Percentiles rank a stretch among this genome's conserved stretches.
These are phyloP conservation scores for Blastobotrys chiropterorum DNA, from an alignment of 805 yeast genomes.

Conservation along the genomic window DNA sequence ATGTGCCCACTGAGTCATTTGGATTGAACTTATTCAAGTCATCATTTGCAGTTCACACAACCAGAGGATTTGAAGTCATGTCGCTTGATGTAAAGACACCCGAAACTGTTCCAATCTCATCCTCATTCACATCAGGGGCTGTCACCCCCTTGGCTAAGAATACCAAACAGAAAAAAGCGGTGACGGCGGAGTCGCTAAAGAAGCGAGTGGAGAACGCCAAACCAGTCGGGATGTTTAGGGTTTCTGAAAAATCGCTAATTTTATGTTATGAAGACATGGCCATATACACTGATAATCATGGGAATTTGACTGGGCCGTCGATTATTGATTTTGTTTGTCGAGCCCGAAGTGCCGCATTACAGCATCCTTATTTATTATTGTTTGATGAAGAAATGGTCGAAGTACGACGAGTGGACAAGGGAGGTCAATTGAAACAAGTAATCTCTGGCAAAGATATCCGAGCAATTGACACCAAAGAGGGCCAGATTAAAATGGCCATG, in stretches of 20 bases:
- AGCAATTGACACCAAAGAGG: slow-evolving; percentile 36
- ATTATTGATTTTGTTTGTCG: slow-evolving; percentile 37
- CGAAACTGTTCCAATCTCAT: slow-evolving; percentile 47
- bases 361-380: slow-evolving; percentile 44
- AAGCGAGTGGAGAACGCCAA: slow-evolving; percentile 35
- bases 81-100: slow-evolving; percentile 53
- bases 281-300: slow-evolving; percentile 52
- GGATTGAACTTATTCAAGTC: slow-evolving; percentile 60
- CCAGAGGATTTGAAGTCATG: slow-evolving; percentile 60
- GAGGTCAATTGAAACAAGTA: slow-evolving; percentile 47
- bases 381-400: slow-evolving; percentile 65
- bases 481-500: slow-evolving; percentile 39
- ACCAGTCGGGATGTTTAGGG: slow-evolving; percentile 60
- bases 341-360: slow-evolving; percentile 34
- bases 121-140: slow-evolving; percentile 12
- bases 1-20: slow-evolving; percentile 49
- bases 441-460: slow-evolving; percentile 63
- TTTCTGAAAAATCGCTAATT: slow-evolving; percentile 47
- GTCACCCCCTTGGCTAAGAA: slow-evolving; percentile 18
- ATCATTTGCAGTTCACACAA: slow-evolving; percentile 60
- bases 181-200: slow-evolving; percentile 24
- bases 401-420: slow-evolving; percentile 51
- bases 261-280: slow-evolving; percentile 69
- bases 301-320: slow-evolving; percentile 33
- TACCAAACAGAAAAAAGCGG: slow-evolving; percentile 36